Percentiles rank a stretch among this genome's conserved stretches.
Conservation (phyloP, 176 grass and related monocot genomes). For the Triticum monococcum region DNA sequence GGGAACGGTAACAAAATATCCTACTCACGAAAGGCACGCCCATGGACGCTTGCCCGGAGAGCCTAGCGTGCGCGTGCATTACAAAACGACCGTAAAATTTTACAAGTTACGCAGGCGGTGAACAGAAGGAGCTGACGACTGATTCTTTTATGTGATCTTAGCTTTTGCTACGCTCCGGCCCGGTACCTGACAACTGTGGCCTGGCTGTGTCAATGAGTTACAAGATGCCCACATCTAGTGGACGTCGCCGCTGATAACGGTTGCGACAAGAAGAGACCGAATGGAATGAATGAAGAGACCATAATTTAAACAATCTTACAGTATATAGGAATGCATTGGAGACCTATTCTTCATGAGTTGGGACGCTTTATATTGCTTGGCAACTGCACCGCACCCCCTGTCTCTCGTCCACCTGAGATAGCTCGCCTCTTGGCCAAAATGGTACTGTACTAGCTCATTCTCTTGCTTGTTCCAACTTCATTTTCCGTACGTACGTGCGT, state of each 20-base stretch:
- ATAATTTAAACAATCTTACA: neutral
- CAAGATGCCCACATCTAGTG: neutral
- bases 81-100: neutral
- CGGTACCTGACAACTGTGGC: neutral
- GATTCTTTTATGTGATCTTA: neutral
- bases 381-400: neutral
- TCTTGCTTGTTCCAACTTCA: neutral
- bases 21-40: neutral
- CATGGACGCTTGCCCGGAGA: slow-evolving; percentile 8
- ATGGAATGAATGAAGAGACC: neutral
- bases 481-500: neutral
- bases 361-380: slow-evolving; percentile 31
- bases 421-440: slow-evolving; percentile 30
- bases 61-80: neutral
- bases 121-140: neutral
- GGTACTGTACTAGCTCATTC: slow-evolving; percentile 33
- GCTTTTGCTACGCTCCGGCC: slow-evolving; percentile 17
- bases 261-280: slow-evolving; percentile 4
- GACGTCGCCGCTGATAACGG: neutral
- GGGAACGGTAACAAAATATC: neutral
- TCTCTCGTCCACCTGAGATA: neutral
- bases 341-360: neutral
- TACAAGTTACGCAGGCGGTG: neutral
- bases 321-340: neutral
- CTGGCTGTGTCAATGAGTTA: slow-evolving; percentile 14